Base-by-base conservation (phyloP, 345 rosid species). In the Erodium maritimum region DNA sequence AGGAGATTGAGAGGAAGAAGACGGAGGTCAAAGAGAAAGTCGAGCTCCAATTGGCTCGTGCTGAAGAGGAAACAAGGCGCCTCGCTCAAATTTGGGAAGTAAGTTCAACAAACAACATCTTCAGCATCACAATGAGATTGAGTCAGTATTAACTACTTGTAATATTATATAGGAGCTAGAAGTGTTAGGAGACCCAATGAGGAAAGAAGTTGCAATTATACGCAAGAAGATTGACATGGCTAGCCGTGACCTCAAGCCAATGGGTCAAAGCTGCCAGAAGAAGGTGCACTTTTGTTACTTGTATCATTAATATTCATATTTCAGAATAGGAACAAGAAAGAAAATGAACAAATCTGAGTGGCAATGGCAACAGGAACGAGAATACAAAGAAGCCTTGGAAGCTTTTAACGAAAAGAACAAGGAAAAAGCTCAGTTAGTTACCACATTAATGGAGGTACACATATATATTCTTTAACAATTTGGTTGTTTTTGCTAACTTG, bases 1-100 rank as follows among this genome's bases (percentile, higher is more conserved):
- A 90, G 59, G 87, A 85, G 83, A 90, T 87, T 21, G 84, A 80
- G 73, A 77, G 77, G 80, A 90, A 78, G 81, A 90, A 77, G 62
- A 71, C 66, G 80, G 79, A 75, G 57, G 85, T 87, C 56, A 83
- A 65, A 62, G 90, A 79, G 69, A 83, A 70, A 69, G 88, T 87
- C 56, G 84, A 85, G 66, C 81, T 74, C 55, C 82, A 79, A 6
- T 70, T 90, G 0, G 87, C 81, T 16, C 80, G 79, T 34, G 93
- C 91, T 1, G 90, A 90, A 63, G 93, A 90, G 68, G 88, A 82
- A 70, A 77, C 90, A 12, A 80, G 70, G 63, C 82, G 90, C 59
- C 67, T 90, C 62, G 67, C 85, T 22, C 84, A 70, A 42, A 76
- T 89, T 67, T 76, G 86, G 84, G 90, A 85, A 67, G 97, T 84